Conservation (phyloP, 129 eudicot species). For the Escallonia rubra region DNA sequence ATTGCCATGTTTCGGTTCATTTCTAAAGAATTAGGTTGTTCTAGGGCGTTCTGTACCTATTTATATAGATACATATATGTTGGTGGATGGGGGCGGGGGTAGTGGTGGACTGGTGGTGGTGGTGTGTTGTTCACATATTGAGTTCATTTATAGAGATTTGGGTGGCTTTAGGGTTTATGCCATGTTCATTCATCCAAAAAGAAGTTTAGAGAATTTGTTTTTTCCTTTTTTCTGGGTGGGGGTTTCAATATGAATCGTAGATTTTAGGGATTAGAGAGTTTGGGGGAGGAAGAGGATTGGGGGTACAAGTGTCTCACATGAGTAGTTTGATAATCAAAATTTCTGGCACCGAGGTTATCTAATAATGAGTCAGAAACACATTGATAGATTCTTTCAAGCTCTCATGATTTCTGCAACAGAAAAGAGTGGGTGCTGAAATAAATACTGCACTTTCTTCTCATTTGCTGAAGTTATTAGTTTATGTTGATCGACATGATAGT, state of each 20-base stretch:
- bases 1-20: too few species aligned
- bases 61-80: too few species aligned
- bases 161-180: not conserved
- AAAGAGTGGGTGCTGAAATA: conserved; percentile 28
- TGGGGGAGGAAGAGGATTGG: conserved; percentile 20
- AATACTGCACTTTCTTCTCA: conserved; percentile 19
- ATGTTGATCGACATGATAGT: too few species aligned
- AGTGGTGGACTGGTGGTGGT: too few species aligned
- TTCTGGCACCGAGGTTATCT: conserved; percentile 37
- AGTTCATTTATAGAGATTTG: not conserved
- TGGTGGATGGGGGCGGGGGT: too few species aligned
- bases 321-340: conserved; percentile 26
- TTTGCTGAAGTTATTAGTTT: conserved; percentile 9
- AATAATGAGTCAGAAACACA: conserved; percentile 41
- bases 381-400: conserved; percentile 37
- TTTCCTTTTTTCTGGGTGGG: not conserved
- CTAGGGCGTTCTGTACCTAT: too few species aligned
- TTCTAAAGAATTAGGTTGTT: too few species aligned
- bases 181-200: too few species aligned
- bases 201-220: not conserved
- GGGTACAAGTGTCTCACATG: conserved; percentile 57
- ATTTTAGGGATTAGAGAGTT: conserved; percentile 18
- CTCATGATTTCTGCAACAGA: conserved; percentile 33
- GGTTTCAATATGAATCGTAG: not conserved
- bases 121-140: not conserved